Evolutionary conservation across 2,329 filamentous ascomycete genomes (phyloP).

Genomic region (Diaporthe longicolla): DNA sequence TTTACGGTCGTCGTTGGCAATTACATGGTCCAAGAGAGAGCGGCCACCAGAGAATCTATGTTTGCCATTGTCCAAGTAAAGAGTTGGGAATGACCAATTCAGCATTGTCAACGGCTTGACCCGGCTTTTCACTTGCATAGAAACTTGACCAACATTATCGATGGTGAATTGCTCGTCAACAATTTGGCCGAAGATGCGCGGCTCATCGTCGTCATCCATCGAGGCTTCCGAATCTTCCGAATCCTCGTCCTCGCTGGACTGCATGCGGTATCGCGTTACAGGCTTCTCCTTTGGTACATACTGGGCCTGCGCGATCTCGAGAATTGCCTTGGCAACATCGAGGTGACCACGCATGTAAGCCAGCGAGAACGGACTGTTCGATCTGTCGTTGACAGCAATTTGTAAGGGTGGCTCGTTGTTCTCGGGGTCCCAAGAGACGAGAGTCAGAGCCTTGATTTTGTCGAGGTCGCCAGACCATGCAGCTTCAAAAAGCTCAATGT

Average conservation of each 20-base stretch:
- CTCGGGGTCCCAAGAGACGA: constrained; percentile 69
- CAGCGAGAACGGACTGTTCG: constrained; percentile 73
- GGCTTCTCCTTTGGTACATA: constrained; percentile 71
- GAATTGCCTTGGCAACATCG: constrained; percentile 73
- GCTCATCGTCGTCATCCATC: constrained; percentile 55
- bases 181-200: constrained; percentile 65
- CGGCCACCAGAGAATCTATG: constrained; percentile 46
- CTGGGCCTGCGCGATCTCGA: constrained; percentile 80
- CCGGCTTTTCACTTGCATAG: constrained; percentile 76
- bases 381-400: constrained; percentile 70
- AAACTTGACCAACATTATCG: constrained; percentile 80
- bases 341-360: constrained; percentile 77
- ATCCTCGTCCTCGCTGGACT: constrained; percentile 54
- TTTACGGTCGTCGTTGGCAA: constrained; percentile 66
- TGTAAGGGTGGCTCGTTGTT: constrained; percentile 72
- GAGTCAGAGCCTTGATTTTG: constrained; percentile 75
- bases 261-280: constrained; percentile 65
- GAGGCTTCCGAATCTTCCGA: constrained; percentile 55
- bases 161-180: constrained; percentile 80
- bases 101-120: constrained; percentile 70
- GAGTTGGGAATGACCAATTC: constrained; percentile 53
- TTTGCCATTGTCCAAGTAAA: constrained; percentile 51
- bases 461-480: constrained; percentile 79
- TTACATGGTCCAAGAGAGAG: constrained; percentile 59
- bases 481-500: constrained; percentile 79